These are phyloP conservation scores for Hypoxylon fuscum DNA, from an alignment of 495 filamentous ascomycete genomes.

Conservation along the genomic window DNA sequence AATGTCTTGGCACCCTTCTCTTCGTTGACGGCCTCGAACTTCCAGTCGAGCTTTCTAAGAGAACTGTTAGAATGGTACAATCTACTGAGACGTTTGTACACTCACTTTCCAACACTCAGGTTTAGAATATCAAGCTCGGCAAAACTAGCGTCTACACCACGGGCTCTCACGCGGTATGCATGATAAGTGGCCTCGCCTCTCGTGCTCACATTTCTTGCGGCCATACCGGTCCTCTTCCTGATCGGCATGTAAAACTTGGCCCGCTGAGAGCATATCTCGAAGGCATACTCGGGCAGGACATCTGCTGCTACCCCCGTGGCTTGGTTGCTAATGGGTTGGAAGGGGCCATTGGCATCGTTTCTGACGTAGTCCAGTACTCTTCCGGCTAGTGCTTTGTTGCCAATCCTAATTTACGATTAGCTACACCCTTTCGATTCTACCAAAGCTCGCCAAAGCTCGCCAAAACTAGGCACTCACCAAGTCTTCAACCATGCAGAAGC, in stretches of 20 bases:
- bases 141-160: conserved; percentile 17
- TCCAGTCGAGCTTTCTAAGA: conserved; percentile 51
- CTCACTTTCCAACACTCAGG: conserved; percentile 54
- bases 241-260: conserved; percentile 25
- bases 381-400: conserved; percentile 29
- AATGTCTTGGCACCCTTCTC: conserved; percentile 38
- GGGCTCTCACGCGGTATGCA: conserved; percentile 10
- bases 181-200: conserved; percentile 2
- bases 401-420: conserved; percentile 30
- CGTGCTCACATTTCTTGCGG: background rate
- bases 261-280: conserved; percentile 30
- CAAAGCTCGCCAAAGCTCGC: background rate
- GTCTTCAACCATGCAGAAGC: conserved; percentile 47
- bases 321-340: conserved; percentile 40
- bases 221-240: conserved; percentile 3
- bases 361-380: conserved; percentile 40
- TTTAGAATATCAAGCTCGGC: conserved; percentile 45
- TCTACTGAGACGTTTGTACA: background rate
- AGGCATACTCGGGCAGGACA: conserved; percentile 32
- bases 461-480: conserved; percentile 40
- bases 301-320: conserved; percentile 16
- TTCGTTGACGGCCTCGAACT: conserved; percentile 48
- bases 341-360: conserved; percentile 23
- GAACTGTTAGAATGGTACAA: conserved; percentile 19
- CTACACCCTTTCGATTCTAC: background rate